Evolutionary conservation across 805 yeast genomes (phyloP).

Genomic region (Lachancea lanzarotensis): DNA sequence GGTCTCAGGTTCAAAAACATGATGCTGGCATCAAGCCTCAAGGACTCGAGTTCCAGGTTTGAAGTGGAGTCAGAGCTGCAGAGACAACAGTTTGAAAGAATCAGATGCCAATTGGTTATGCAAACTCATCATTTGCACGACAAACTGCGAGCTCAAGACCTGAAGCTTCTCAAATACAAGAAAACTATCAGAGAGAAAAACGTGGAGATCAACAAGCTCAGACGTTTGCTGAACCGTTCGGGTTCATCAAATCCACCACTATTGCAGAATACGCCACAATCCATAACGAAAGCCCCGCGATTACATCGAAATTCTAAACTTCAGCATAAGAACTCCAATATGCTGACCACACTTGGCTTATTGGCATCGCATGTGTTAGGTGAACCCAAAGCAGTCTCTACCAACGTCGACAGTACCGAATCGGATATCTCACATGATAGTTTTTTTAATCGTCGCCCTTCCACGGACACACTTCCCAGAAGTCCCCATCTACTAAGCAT

Average conservation of each 20-base stretch:
- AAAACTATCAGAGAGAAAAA: slow-evolving; percentile 39
- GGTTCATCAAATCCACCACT: slow-evolving; percentile 5
- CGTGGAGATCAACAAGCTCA: slow-evolving; percentile 38
- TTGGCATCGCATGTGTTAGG: slow-evolving; percentile 48
- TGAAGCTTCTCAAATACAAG: slow-evolving; percentile 40
- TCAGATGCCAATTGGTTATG: slow-evolving; percentile 29
- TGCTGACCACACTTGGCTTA: slow-evolving; percentile 46
- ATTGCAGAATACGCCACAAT: slow-evolving; percentile 2
- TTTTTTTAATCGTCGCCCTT: neutral
- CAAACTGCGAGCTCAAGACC: slow-evolving; percentile 37
- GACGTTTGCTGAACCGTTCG: slow-evolving; percentile 29
- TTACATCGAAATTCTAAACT: slow-evolving; percentile 4
- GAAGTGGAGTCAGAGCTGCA: slow-evolving; percentile 25
- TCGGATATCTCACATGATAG: slow-evolving; percentile 13
- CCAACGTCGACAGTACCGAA: slow-evolving; percentile 10
- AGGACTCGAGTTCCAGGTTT: slow-evolving; percentile 21
- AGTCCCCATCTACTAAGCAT: slow-evolving; percentile 1
- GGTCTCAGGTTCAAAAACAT: slow-evolving; percentile 35
- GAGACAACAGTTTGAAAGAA: slow-evolving; percentile 31
- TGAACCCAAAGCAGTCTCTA: slow-evolving; percentile 23
- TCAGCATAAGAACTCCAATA: slow-evolving; percentile 18
- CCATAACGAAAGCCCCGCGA: slow-evolving; percentile 4
- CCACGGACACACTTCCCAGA: neutral
- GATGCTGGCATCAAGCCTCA: slow-evolving; percentile 32
- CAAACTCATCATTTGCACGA: slow-evolving; percentile 34